phyloP scores from a whole-genome alignment of 257 asterid species.

The Fraxinus quadrangulata region DNA sequence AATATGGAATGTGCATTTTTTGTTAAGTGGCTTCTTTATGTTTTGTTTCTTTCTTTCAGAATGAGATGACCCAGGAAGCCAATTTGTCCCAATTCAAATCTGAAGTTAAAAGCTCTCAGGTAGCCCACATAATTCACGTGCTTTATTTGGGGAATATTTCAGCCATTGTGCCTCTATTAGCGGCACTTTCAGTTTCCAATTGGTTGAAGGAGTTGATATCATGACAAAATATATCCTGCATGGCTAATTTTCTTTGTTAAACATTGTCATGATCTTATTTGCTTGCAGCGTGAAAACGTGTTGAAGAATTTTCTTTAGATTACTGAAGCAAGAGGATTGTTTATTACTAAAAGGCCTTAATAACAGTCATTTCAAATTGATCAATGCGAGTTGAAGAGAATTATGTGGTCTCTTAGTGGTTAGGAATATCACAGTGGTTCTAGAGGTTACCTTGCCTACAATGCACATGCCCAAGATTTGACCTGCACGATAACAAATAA shows the following conservation, averaged over 20 bases:
- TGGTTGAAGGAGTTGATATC: slow-evolving; percentile 11
- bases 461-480: neutral
- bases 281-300: neutral
- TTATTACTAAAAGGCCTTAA: neutral
- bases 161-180: neutral
- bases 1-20: slow-evolving; percentile 10
- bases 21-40: neutral
- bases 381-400: neutral
- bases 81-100: slow-evolving; percentile 77
- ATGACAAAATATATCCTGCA: neutral
- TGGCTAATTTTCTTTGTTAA: neutral
- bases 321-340: neutral
- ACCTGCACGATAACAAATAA: neutral
- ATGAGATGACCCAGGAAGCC: slow-evolving; percentile 79
- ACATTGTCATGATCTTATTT: neutral
- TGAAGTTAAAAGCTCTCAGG: slow-evolving; percentile 91
- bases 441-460: neutral
- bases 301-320: neutral
- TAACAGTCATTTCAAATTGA: neutral
- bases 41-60: slow-evolving; percentile 40
- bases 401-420: neutral
- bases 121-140: slow-evolving; percentile 18
- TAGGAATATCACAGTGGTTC: neutral
- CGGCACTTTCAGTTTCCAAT: slow-evolving; percentile 6
- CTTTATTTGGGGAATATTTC: neutral